These are phyloP conservation scores for Yarrowia hollandica DNA, from an alignment of 805 yeast species.

Conservation along the genomic window DNA sequence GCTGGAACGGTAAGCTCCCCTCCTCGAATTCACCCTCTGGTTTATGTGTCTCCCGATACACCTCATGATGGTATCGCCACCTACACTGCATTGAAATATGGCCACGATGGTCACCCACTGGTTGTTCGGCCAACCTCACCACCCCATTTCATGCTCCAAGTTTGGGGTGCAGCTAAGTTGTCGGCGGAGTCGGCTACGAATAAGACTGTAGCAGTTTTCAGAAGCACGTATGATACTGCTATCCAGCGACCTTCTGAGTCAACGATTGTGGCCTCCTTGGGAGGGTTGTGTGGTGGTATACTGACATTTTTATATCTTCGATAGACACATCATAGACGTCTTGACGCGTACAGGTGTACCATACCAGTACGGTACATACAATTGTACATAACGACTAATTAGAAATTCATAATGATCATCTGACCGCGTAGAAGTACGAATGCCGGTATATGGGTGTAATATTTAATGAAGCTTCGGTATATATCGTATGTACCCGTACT, in stretches of 20 bases:
- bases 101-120: not conserved
- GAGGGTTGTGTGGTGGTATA: not conserved
- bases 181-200: not conserved
- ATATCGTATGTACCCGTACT: no score
- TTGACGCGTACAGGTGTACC: no score
- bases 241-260: constrained; percentile 5
- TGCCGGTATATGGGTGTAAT: no score
- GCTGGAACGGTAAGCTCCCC: not conserved
- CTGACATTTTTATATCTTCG: constrained; percentile 1
- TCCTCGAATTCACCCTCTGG: constrained; percentile 4
- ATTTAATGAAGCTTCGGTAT: no score
- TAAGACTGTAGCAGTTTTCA: not conserved
- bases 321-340: not conserved
- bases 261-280: constrained; percentile 8
- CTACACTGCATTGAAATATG: not conserved
- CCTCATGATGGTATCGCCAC: constrained; percentile 1
- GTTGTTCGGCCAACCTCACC: not conserved
- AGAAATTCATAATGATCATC: no score
- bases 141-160: constrained; percentile 7
- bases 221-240: constrained; percentile 17
- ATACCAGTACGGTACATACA: no score
- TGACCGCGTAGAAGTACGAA: no score
- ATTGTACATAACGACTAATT: no score
- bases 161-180: not conserved
- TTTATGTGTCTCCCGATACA: not conserved